phyloP scores from a whole-genome alignment of 2,329 filamentous ascomycete species.

The Atkinsonella texensis region DNA sequence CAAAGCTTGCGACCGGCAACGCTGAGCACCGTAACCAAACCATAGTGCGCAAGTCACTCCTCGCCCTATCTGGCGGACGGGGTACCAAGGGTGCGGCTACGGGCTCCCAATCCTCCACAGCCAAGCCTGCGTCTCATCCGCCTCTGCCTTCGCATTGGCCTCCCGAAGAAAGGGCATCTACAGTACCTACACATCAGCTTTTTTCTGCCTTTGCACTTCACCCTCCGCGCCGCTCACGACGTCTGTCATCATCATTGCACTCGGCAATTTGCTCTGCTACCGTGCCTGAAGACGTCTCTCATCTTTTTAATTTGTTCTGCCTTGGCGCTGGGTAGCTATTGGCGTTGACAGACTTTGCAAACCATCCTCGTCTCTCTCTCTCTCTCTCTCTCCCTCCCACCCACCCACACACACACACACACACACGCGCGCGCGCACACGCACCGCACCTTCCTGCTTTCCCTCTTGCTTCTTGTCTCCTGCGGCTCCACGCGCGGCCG shows the following conservation, averaged over 20 bases:
- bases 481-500: neutral
- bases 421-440: neutral
- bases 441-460: neutral
- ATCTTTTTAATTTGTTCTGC: neutral
- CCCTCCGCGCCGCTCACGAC: neutral
- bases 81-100: neutral
- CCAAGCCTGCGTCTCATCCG: neutral
- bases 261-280: neutral
- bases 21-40: neutral
- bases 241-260: constrained; percentile 4
- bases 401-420: too few relatives aligned
- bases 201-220: constrained; percentile 2
- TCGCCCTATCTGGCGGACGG: neutral
- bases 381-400: too few relatives aligned
- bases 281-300: neutral
- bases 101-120: too few relatives aligned
- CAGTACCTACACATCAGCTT: neutral
- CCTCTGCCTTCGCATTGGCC: neutral
- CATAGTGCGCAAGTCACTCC: neutral
- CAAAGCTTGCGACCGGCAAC: neutral
- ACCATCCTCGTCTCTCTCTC: neutral
- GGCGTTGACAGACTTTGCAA: constrained; percentile 2
- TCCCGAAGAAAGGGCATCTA: neutral
- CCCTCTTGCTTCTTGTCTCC: neutral
- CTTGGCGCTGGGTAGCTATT: neutral